Evolutionary conservation across 1,139 yeast genomes (phyloP), one percentile per base, ranked within the genome.

Genomic region (Zygosaccharomyces sapae): DNA sequence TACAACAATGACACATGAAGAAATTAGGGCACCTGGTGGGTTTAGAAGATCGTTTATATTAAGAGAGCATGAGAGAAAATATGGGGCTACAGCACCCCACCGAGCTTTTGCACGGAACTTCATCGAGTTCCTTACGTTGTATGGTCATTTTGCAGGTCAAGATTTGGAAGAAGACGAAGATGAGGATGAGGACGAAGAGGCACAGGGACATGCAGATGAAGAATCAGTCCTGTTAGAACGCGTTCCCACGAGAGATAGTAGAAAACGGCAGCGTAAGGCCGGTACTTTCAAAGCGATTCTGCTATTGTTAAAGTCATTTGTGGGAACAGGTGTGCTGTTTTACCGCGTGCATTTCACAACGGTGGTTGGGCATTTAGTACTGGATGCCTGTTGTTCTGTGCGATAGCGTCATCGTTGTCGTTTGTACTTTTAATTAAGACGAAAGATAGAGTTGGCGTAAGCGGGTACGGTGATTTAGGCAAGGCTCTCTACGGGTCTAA

Each of bases 121-220:
- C 62, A 81, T 89, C 52, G 97, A 92, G 68, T 90, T 89, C 61
- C 70, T 90, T 46, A 79, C 92, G 34, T 71, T 90, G 27, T 92
- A 90, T 65, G 97, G 97, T 16, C 96, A 92, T 68, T 92, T 90
- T 69, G 97, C 97, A 1, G 97, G 98, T 56, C 97, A 90, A 68
- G 94, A 89, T 58, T 74, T 92, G 44, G 81, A 80, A 50, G 95
- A 86, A 54, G 83, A 78, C 12, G 89, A 84, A 16, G 88, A 79
- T 10, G 79, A 73, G 20, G 77, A 70, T 1, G 73, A 69, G 25
- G 66, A 58, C n/a, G 72, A 63, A 5, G 69, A 63, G 8, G 7
- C 74, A 58, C 20, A n/a, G n/a, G 3, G 61, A 50, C 62, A 59
- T 31, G 66, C 67, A 30, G 55, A 65, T 13, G 50, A 62, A 4